These are phyloP conservation scores for Begonia loranthoides DNA, from an alignment of 306 rosid species.

Conservation along the genomic window DNA sequence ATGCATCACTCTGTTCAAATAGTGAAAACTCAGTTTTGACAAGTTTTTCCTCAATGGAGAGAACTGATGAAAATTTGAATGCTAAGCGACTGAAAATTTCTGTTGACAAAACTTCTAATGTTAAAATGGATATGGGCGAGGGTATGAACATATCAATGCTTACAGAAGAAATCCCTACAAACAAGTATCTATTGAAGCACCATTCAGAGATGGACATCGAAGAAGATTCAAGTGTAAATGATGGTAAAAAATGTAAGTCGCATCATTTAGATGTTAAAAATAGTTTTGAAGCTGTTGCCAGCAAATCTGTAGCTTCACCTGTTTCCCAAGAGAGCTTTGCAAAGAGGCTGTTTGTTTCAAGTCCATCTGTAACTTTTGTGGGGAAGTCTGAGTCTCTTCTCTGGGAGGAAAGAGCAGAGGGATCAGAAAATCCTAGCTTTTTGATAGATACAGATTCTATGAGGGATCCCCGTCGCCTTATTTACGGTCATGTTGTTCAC, in stretches of 20 bases:
- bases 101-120: conserved; percentile 30
- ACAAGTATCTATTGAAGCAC: conserved; percentile 36
- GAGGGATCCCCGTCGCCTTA: conserved; percentile 49
- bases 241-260: conserved; percentile 28
- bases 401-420: conserved; percentile 33
- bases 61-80: conserved; percentile 31
- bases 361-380: conserved; percentile 26
- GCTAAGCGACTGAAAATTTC: conserved; percentile 56
- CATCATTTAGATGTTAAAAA: conserved; percentile 24
- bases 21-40: conserved; percentile 54
- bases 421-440: conserved; percentile 18
- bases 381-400: conserved; percentile 40
- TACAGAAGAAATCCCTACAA: conserved; percentile 27
- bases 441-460: conserved; percentile 23
- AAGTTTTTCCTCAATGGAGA: conserved; percentile 29
- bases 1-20: conserved; percentile 51
- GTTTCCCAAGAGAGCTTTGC: conserved; percentile 83
- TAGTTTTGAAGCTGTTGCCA: conserved; percentile 28
- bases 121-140: conserved; percentile 29
- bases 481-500: conserved; percentile 39
- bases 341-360: conserved; percentile 46
- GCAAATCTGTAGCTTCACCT: conserved; percentile 62
- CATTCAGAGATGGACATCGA: conserved; percentile 23
- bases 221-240: conserved; percentile 12
- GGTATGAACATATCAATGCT: conserved; percentile 18